phyloP scores from a whole-genome alignment of 169 alveolate species.

The Plasmodium chabaudi region DNA sequence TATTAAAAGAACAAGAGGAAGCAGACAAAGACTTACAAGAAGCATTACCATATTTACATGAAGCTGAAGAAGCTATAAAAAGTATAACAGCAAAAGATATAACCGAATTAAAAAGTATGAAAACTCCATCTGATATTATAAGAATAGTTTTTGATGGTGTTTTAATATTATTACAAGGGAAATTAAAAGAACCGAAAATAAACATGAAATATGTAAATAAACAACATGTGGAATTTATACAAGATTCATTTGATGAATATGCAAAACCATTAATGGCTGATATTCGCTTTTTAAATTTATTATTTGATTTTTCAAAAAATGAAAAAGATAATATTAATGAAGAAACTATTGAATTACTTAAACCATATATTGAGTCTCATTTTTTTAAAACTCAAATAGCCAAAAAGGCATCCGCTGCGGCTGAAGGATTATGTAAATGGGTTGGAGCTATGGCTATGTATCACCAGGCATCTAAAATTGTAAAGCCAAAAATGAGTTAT shows the following conservation, averaged over 20 bases:
- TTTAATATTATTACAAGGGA: constrained; percentile 86
- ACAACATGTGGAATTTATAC: constrained; percentile 88
- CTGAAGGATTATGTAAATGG: constrained; percentile 95
- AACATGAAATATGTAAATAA: constrained; percentile 87
- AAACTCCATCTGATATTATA: constrained; percentile 93
- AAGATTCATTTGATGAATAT: constrained; percentile 93
- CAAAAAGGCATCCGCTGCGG: constrained; percentile 90
- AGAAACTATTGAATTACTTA: constrained; percentile 95
- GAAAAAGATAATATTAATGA: constrained; percentile 96
- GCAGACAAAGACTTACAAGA: constrained; percentile 95
- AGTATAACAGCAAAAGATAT: constrained; percentile 93
- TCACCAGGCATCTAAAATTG: constrained; percentile 95
- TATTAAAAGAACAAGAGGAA: constrained; percentile 92
- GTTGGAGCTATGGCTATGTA: constrained; percentile 94
- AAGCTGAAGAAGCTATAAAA: constrained; percentile 94
- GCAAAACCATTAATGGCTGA: constrained; percentile 91
- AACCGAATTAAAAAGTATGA: constrained; percentile 93
- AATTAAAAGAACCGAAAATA: constrained; percentile 78
- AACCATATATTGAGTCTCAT: constrained; percentile 93
- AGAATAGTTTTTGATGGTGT: constrained; percentile 94
- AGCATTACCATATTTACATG: constrained; percentile 94
- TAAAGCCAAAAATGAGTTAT: constrained; percentile 96
- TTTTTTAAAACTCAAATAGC: constrained; percentile 89
- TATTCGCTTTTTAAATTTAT: constrained; percentile 89
- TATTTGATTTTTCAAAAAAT: constrained; percentile 90